A percentile compares a stretch with the other conserved stretches of the same genome.
Evolutionary conservation across 2,329 filamentous ascomycete genomes (phyloP).

Genomic region (Aspergillus fructus): DNA sequence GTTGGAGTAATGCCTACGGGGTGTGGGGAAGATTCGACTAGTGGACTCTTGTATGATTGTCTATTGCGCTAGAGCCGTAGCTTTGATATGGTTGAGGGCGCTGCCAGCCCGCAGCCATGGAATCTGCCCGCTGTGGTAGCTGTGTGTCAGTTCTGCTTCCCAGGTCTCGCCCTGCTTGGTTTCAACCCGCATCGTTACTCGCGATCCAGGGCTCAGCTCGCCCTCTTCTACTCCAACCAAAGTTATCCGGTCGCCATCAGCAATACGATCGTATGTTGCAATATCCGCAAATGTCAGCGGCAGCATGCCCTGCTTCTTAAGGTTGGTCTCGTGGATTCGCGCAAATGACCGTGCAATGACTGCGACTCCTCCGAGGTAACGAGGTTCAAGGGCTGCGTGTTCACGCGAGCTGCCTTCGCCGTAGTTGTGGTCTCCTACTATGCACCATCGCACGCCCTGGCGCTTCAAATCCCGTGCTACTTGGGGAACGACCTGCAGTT

Average conservation of each 20-base stretch:
- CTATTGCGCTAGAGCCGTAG: conserved; percentile 7
- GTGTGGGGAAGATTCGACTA: background rate
- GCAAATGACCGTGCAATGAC: conserved; percentile 93
- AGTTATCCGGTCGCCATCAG: conserved; percentile 20
- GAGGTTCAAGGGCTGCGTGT: conserved; percentile 92
- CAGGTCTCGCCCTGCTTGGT: conserved; percentile 25
- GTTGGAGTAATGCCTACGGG: background rate
- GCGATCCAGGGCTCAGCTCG: conserved; percentile 27
- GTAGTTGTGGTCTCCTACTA: conserved; percentile 97
- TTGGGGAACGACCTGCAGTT: conserved; percentile 79
- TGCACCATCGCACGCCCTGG: conserved; percentile 90
- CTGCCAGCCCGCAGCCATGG: conserved; percentile 36
- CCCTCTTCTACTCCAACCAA: conserved; percentile 22
- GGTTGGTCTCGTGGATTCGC: conserved; percentile 98
- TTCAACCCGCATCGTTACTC: conserved; percentile 30
- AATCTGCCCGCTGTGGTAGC: conserved; percentile 32
- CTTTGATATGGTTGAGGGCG: conserved; percentile 35
- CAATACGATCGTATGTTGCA: conserved; percentile 73
- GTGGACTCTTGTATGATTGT: background rate
- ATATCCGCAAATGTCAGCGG: conserved; percentile 88
- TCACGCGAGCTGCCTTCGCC: conserved; percentile 94
- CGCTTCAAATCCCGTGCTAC: conserved; percentile 94
- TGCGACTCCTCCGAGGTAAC: conserved; percentile 88
- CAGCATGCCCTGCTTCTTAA: conserved; percentile 99
- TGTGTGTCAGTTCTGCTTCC: conserved; percentile 34